Evolutionary conservation across 2,329 filamentous ascomycete genomes (phyloP).

Genomic region (Fusarium annulatum): DNA sequence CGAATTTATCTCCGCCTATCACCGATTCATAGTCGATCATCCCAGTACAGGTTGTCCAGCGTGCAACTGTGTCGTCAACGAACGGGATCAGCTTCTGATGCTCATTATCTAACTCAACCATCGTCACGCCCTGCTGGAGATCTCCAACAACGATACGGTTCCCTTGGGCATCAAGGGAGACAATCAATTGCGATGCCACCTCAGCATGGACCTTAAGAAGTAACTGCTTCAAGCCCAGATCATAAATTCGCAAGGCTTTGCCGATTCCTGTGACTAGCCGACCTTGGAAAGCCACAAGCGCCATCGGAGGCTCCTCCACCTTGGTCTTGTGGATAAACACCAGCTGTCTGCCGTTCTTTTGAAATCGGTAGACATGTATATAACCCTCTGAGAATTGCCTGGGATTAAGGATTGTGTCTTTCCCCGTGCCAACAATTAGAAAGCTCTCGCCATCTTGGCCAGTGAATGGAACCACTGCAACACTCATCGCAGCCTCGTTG

Average conservation of each 20-base stretch:
- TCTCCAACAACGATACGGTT: constrained; percentile 92
- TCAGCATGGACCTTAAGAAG: constrained; percentile 89
- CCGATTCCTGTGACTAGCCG: constrained; percentile 86
- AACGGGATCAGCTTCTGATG: constrained; percentile 94
- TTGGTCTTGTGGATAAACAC: constrained; percentile 98
- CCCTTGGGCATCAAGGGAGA: constrained; percentile 87
- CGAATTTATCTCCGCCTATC: constrained; percentile 96
- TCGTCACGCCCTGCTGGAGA: constrained; percentile 90
- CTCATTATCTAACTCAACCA: constrained; percentile 90
- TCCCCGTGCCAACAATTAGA: constrained; percentile 92
- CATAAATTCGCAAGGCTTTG: constrained; percentile 84
- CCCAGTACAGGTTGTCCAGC: constrained; percentile 89
- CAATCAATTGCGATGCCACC: constrained; percentile 81
- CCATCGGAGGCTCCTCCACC: constrained; percentile 86
- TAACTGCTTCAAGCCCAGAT: constrained; percentile 91
- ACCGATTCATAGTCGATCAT: constrained; percentile 99
- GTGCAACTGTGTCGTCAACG: constrained; percentile 85
- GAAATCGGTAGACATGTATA: constrained; percentile 91
- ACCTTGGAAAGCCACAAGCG: constrained; percentile 89
- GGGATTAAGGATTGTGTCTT: constrained; percentile 85
- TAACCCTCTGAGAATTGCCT: constrained; percentile 81
- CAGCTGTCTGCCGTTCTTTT: constrained; percentile 83
- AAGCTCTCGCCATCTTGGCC: constrained; percentile 92
- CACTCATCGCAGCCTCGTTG: constrained; percentile 91
- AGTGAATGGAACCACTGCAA: constrained; percentile 84